Evolutionary conservation across 148 eudicot genomes (phyloP).

Genomic region (Limonium bicolor): DNA sequence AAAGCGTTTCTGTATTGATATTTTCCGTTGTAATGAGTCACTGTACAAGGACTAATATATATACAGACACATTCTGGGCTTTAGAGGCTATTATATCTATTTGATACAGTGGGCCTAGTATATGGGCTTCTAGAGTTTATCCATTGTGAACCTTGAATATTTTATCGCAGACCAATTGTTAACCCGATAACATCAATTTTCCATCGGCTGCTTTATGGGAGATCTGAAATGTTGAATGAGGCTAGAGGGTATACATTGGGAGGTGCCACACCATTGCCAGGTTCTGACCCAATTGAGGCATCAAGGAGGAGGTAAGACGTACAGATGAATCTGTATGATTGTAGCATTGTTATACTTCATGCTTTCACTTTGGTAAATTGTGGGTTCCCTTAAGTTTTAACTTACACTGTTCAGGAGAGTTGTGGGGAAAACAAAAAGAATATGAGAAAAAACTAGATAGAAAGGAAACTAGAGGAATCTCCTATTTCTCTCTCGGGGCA

Average conservation of each 20-base stretch:
- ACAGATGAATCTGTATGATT: no score
- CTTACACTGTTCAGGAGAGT: no score
- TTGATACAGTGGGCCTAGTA: no score
- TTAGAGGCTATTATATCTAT: no score
- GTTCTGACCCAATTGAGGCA: constrained; percentile 89
- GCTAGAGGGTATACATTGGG: constrained; percentile 42
- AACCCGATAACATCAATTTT: constrained; percentile 72
- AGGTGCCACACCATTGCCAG: constrained; percentile 61
- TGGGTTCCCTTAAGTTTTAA: no score
- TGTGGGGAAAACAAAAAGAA: no score
- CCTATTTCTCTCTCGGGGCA: neutral
- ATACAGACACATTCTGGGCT: no score
- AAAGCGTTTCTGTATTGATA: no score
- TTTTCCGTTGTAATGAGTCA: no score
- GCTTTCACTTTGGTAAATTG: constrained; percentile 3
- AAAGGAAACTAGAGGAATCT: neutral
- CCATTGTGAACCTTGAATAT: no score
- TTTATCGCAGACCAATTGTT: constrained; percentile 59
- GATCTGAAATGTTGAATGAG: constrained; percentile 40
- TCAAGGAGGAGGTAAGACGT: constrained; percentile 71
- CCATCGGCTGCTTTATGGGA: constrained; percentile 73
- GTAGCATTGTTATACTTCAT: constrained; percentile 4
- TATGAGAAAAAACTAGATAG: neutral
- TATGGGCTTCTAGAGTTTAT: no score
- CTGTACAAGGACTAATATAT: no score